These are phyloP conservation scores for Russula lepida DNA, from an alignment of 768 basidiomycete genomes.

Conservation along the genomic window DNA sequence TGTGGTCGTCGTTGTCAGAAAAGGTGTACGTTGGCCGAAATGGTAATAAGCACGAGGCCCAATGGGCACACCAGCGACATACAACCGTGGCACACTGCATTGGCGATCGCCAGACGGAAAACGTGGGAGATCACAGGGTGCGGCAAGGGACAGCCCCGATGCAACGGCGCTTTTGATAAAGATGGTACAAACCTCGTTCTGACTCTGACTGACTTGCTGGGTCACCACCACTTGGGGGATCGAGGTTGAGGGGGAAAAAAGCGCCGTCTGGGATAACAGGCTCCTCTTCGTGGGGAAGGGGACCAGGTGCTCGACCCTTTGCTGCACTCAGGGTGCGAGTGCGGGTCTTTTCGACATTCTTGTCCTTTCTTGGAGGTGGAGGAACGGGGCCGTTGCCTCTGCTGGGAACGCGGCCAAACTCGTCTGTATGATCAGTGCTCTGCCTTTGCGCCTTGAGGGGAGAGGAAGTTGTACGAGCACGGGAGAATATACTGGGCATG, in stretches of 20 bases:
- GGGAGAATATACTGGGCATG: constrained; percentile 72
- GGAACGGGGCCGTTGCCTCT: constrained; percentile 27
- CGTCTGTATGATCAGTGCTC: constrained; percentile 38
- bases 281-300: constrained; percentile 30
- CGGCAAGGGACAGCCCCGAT: background rate
- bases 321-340: constrained; percentile 37
- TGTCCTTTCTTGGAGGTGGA: constrained; percentile 26
- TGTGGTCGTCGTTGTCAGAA: constrained; percentile 14
- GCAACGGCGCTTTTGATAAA: background rate
- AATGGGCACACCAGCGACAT: background rate
- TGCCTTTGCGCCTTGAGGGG: constrained; percentile 26
- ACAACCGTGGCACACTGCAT: background rate
- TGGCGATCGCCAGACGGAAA: background rate
- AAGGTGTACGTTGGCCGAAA: background rate
- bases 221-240: constrained; percentile 23
- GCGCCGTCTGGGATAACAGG: constrained; percentile 29
- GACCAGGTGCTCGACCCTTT: constrained; percentile 29
- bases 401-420: constrained; percentile 56
- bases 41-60: background rate
- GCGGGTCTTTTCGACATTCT: constrained; percentile 38
- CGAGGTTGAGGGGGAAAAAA: constrained; percentile 30
- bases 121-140: background rate
- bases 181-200: constrained; percentile 6
- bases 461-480: constrained; percentile 54
- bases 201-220: constrained; percentile 18